Percentiles rank a stretch among this genome's conserved stretches.
These are phyloP conservation scores for Camellia granthamiana DNA, from an alignment of 148 eudicot species.

Conservation along the genomic window DNA sequence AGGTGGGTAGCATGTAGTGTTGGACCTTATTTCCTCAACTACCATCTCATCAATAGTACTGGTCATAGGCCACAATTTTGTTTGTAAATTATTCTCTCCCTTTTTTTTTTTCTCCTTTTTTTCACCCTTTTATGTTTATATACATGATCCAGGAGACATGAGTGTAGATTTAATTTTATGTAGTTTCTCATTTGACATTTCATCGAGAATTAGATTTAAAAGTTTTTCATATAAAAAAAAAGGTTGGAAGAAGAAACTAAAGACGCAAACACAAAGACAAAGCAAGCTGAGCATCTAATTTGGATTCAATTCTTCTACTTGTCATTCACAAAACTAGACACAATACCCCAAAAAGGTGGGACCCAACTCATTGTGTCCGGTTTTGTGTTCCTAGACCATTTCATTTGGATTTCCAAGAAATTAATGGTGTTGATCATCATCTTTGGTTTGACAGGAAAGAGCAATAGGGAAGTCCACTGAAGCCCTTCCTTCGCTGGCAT, in stretches of 20 bases:
- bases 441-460: conserved; percentile 27
- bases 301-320: too few species aligned
- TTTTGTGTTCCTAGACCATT: too few species aligned
- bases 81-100: neutral
- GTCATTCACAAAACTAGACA: too few species aligned
- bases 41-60: neutral
- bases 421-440: neutral
- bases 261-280: neutral
- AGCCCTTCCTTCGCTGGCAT: conserved; percentile 24
- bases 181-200: neutral
- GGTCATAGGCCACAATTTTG: neutral
- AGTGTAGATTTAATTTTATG: neutral
- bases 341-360: too few species aligned
- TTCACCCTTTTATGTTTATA: neutral
- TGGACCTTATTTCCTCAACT: neutral
- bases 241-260: neutral
- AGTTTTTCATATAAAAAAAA: neutral
- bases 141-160: neutral
- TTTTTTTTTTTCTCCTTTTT: neutral
- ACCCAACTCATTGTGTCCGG: too few species aligned
- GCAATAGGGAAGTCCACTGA: conserved; percentile 26
- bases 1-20: neutral
- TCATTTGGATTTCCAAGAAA: neutral
- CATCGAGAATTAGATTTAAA: neutral
- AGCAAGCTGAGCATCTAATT: neutral